Base-by-base conservation (phyloP, 2,329 filamentous ascomycete species). In the Colletotrichum melonis region DNA sequence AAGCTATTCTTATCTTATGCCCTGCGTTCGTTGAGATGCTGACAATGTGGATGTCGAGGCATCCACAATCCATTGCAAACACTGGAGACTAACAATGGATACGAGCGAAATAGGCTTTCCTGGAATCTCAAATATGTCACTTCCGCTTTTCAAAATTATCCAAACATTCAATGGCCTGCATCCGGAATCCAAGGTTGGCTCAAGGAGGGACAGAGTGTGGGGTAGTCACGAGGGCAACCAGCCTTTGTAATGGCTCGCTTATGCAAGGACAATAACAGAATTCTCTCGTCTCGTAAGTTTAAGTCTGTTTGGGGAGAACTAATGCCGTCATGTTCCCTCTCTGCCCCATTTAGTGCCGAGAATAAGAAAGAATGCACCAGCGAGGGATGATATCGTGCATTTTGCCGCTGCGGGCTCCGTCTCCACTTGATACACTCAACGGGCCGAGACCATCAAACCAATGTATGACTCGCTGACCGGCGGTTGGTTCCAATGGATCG, bases 291-390 rank as follows among this genome's bases (percentile, higher is more conserved):
- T 46, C 42, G 63, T 56, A 60, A 60, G 11, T 24, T 55, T 11
- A 32, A 8, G 22, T 57, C 22, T 19, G 11, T 67, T 42, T 38
- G 26, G 26, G 55, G 26, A 38, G 4, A 55, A 7, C 30, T 32
- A 4, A 55, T 32, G 38, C 38, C 7, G 30, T 63, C 58, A 63
- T 59, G 30, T 24, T 63, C 3, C 55, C 54, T 55, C 49, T n/a
- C 24, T 38, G 54, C 26, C 30, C 59, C 54, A 19, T 11, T n/a
- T 59, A 35, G 58, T 9, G 24, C 55, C 5, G n/a, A 35, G 19
- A 69, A 69, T n/a, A 60, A 72, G 70, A 64, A 72, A 64, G 28
- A 49, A 19, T 59, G 56, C 26, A 32, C 12, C 59, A 19, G 54
- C 16, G 14, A 64, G 70, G 66, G 70, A 69, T 57, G 19, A 22